phyloP scores from a whole-genome alignment of 1,139 yeast genomes.

The Kurtzmaniella quercitrusa region DNA sequence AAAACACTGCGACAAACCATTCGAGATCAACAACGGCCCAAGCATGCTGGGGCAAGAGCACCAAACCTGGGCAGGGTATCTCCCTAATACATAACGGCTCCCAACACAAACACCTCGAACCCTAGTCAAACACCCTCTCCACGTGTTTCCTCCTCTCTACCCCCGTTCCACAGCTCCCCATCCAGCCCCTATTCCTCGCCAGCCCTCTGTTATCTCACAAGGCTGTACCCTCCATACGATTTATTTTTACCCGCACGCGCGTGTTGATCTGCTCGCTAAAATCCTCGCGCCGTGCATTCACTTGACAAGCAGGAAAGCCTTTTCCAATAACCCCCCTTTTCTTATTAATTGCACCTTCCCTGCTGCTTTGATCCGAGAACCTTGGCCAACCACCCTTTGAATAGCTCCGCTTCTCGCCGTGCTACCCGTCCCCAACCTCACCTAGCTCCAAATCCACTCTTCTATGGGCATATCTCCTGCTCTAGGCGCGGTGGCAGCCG shows the following conservation, averaged over 20 bases:
- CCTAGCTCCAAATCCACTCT: background rate
- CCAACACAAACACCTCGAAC: no score
- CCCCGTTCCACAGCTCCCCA: no score
- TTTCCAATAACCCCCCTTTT: background rate
- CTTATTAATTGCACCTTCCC: background rate
- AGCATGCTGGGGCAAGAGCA: no score
- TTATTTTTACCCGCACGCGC: background rate
- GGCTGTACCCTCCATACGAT: background rate
- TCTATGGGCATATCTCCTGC: constrained; percentile 11
- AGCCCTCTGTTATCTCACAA: background rate
- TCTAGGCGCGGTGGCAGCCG: constrained; percentile 20
- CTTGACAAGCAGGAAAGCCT: background rate
- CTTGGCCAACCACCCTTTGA: no score
- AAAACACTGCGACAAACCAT: no score
- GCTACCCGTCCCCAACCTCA: background rate
- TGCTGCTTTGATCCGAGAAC: no score
- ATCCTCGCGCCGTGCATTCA: background rate
- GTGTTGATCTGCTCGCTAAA: background rate
- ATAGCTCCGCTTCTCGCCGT: no score
- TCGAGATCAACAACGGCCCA: no score
- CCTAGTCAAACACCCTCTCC: background rate
- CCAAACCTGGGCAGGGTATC: no score
- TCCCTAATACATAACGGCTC: no score
- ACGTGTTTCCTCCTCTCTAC: background rate
- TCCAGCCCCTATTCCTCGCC: background rate